Conservation (phyloP, 345 rosid species). For the Pugionium dolabratum region DNA sequence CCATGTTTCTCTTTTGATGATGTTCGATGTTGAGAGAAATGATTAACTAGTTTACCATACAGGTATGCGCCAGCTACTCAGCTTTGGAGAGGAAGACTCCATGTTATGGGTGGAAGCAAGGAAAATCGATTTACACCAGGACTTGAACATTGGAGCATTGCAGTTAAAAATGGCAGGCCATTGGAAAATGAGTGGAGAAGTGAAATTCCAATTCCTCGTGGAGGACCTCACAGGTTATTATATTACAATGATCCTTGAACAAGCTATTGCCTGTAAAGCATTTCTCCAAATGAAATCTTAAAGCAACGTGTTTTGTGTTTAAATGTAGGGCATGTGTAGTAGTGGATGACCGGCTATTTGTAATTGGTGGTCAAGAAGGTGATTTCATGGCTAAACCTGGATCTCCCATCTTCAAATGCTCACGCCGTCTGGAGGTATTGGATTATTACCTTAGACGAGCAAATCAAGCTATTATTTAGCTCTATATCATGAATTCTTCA, state of each 20-base stretch:
- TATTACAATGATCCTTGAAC: background rate
- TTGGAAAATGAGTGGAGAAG: slow-evolving; percentile 81
- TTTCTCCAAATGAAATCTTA: background rate
- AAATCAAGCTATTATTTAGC: background rate
- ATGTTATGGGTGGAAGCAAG: slow-evolving; percentile 98
- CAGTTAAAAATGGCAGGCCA: slow-evolving; percentile 84
- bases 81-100: slow-evolving; percentile 98
- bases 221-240: slow-evolving; percentile 94
- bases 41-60: slow-evolving; percentile 14
- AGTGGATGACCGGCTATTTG: slow-evolving; percentile 66
- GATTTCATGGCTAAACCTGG: slow-evolving; percentile 99
- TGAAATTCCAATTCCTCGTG: slow-evolving; percentile 92
- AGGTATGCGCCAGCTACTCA: slow-evolving; percentile 99
- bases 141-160: slow-evolving; percentile 88
- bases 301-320: background rate
- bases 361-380: slow-evolving; percentile 97
- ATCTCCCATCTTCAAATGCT: slow-evolving; percentile 96
- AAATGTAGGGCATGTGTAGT: slow-evolving; percentile 74
- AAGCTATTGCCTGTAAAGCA: background rate
- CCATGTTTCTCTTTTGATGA: slow-evolving; percentile 6
- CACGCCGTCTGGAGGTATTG: slow-evolving; percentile 76
- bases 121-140: slow-evolving; percentile 89
- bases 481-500: slow-evolving; percentile 6
- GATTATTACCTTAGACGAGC: background rate
- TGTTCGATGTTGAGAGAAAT: slow-evolving; percentile 18